Percentiles rank a stretch among this genome's conserved stretches.
Conservation (phyloP, 495 filamentous ascomycete genomes). For the Neurospora tetrasperma region DNA sequence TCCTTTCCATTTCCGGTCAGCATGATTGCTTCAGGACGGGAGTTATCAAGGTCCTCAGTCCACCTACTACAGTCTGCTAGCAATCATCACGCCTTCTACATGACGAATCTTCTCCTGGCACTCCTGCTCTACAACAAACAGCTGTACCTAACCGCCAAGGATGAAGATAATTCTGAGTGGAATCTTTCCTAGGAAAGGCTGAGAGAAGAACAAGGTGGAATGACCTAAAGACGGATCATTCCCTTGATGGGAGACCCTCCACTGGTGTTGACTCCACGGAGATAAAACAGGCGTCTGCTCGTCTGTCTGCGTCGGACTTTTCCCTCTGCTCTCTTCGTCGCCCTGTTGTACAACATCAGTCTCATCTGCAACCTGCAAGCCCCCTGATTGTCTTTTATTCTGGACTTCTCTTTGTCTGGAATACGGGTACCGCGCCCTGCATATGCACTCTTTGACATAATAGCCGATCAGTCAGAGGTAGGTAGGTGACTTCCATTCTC, state of each 20-base stretch:
- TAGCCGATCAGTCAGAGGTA: neutral
- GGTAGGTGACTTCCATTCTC: neutral
- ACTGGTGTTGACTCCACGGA: neutral
- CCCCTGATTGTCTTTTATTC: neutral
- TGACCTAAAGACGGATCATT: no score
- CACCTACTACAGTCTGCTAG: neutral
- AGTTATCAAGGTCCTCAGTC: neutral
- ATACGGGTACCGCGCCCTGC: neutral
- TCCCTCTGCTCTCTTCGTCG: neutral
- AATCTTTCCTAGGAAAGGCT: neutral
- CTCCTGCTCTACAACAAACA: neutral
- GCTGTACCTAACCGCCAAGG: neutral
- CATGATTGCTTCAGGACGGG: neutral
- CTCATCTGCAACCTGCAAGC: neutral
- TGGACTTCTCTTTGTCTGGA: neutral
- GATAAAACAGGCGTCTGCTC: neutral
- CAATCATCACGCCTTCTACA: neutral
- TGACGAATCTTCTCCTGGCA: neutral
- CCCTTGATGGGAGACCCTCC: neutral
- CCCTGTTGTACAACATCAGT: neutral
- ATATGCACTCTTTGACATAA: neutral
- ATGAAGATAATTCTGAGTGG: neutral
- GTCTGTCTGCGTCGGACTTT: neutral
- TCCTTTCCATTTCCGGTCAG: neutral
- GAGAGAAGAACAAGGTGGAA: neutral